Evolutionary conservation across 352 stramenopile species (phyloP), one percentile per base, ranked within the genome.

Genomic region (Pythium grandisporangium): DNA sequence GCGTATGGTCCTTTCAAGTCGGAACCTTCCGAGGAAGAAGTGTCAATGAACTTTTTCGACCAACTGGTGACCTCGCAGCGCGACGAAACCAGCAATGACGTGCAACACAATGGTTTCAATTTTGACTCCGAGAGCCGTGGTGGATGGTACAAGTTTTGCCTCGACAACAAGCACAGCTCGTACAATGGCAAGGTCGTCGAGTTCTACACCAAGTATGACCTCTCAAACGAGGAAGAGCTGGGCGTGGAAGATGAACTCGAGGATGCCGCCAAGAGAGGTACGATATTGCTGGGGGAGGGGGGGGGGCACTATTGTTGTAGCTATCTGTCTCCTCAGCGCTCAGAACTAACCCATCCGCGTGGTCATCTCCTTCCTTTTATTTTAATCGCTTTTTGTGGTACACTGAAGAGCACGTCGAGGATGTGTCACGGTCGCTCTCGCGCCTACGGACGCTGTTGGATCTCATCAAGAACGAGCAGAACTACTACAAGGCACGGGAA

Each of bases 61-160:
- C 60, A 84, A 42, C 39, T 87, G 38, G 67, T 92, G 47, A 58
- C 55, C 20, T 89, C 72, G 6, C 51, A 66, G 48, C 68, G 63
- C 36, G 66, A 84, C 29, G 46, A 69, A 46, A 67, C 81, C 37
- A 83, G 55, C 46, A 84, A 89, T 44, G 76, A 89, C 55, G 57
- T 89, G 36, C 70, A 89, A 55, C 74, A 85, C 48, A 92, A 82
- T 48, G 78, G 75, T 33, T 92, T 92, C 53, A 92, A 92, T 55
- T 92, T 89, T 45, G 67, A 89, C 35, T 83, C 75, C 46, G 78
- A 92, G 58, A 72, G 89, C 51, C 74, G 75, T 39, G 75, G 75
- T 33, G 78, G 78, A 19, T 92, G 73, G 68, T 92, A 92, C 62
- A 84, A 84, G 59, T 92, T 89, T 34, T 92, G 78, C 38, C 50